Evolutionary conservation across 768 basidiomycete species (phyloP).

Genomic region (Hypsizygus marmoreus): DNA sequence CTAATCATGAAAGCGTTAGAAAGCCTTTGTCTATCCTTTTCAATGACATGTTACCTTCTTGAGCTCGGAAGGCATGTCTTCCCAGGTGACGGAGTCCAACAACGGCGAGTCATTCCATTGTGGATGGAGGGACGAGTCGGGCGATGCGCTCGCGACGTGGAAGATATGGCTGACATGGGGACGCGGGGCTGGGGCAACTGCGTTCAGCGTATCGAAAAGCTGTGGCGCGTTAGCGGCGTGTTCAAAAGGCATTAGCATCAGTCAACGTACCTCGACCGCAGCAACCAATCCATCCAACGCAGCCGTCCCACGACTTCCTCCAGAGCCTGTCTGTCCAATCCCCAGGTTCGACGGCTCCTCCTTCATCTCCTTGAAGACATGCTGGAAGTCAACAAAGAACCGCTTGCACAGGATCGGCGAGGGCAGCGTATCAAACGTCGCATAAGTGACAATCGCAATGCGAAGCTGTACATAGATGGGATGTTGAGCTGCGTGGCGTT

Average conservation of each 20-base stretch:
- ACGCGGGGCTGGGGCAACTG: conserved; percentile 12
- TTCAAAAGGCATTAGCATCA: not conserved
- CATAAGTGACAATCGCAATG: conserved; percentile 65
- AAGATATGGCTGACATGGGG: conserved; percentile 48
- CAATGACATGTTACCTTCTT: conserved; percentile 58
- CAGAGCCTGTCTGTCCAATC: conserved; percentile 55
- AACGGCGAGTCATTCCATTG: conserved; percentile 49
- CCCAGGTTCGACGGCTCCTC: conserved; percentile 50
- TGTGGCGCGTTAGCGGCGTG: conserved; percentile 12
- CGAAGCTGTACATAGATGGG: conserved; percentile 35
- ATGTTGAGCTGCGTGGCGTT: no score
- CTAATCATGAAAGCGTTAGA: no score
- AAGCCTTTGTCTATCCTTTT: no score
- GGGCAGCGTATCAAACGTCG: conserved; percentile 54
- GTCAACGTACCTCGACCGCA: conserved; percentile 58
- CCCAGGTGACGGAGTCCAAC: conserved; percentile 60
- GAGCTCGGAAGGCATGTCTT: conserved; percentile 58
- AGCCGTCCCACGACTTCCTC: conserved; percentile 57
- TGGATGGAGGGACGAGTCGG: conserved; percentile 57
- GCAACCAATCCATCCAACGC: conserved; percentile 73
- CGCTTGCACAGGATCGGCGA: conserved; percentile 56
- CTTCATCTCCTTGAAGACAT: conserved; percentile 46
- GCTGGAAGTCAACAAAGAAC: conserved; percentile 51
- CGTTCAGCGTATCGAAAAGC: conserved; percentile 45
- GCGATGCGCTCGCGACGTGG: conserved; percentile 60